phyloP scores from a whole-genome alignment of 768 basidiomycete genomes.

The Mycena floridula region DNA sequence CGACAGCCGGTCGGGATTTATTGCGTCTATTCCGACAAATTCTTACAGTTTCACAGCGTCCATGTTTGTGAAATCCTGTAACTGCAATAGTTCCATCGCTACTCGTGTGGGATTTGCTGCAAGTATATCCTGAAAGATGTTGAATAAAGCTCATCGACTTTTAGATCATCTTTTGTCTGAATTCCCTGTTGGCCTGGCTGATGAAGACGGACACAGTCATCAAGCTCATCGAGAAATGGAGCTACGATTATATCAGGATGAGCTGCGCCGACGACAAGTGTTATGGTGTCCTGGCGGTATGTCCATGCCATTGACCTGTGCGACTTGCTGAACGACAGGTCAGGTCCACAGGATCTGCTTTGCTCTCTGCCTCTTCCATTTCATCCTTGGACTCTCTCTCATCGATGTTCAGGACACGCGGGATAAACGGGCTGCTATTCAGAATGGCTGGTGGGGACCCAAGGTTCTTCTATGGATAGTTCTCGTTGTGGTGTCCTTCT shows the following conservation, averaged over 20 bases:
- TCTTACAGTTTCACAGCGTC: constrained; percentile 66
- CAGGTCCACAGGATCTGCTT: constrained; percentile 96
- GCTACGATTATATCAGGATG: constrained; percentile 98
- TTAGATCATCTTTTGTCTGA: constrained; percentile 91
- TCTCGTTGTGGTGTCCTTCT: constrained; percentile 77
- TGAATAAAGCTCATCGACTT: neutral
- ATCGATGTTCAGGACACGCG: constrained; percentile 87
- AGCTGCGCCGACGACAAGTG: constrained; percentile 89
- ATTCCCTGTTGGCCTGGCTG: constrained; percentile 94
- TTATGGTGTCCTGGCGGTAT: constrained; percentile 91
- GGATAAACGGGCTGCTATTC: constrained; percentile 89
- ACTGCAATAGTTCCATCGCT: constrained; percentile 98
- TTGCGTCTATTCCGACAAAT: too few relatives aligned
- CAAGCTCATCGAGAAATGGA: constrained; percentile 84
- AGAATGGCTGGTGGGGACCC: constrained; percentile 99
- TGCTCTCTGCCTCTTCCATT: constrained; percentile 84
- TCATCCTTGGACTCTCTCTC: constrained; percentile 70
- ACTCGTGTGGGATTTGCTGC: constrained; percentile 95
- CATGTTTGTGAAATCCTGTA: constrained; percentile 97
- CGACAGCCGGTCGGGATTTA: constrained; percentile 65
- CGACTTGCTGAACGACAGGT: too few relatives aligned
- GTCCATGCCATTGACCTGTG: too few relatives aligned
- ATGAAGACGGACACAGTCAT: constrained; percentile 91
- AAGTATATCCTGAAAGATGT: constrained; percentile 18
- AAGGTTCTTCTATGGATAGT: constrained; percentile 88